These are phyloP conservation scores for Sporothrix phasma DNA, from an alignment of 2,329 filamentous ascomycete species.

Conservation along the genomic window DNA sequence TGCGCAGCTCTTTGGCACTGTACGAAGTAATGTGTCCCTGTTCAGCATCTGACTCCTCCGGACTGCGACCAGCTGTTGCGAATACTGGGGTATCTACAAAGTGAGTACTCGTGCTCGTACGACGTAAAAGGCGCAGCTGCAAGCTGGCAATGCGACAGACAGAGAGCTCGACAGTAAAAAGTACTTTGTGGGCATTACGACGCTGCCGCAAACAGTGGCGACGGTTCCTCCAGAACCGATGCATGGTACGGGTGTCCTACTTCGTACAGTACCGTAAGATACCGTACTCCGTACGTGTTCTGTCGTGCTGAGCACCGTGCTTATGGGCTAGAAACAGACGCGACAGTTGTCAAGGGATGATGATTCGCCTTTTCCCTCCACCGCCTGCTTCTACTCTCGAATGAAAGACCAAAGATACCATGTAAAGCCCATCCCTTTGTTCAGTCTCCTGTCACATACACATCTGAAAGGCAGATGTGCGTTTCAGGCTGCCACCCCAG, in stretches of 20 bases:
- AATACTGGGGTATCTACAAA: too few relatives aligned
- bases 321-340: neutral
- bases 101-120: too few relatives aligned
- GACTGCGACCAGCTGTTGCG: too few relatives aligned
- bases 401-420: neutral
- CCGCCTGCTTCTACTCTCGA: neutral
- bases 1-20: neutral
- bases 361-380: neutral
- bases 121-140: neutral
- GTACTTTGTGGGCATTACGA: neutral
- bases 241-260: too few relatives aligned
- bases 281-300: too few relatives aligned
- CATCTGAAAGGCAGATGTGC: neutral
- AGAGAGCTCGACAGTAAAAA: neutral
- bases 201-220: neutral
- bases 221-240: neutral
- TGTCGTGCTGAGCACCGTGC: neutral
- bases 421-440: neutral
- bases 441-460: neutral
- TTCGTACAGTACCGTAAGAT: too few relatives aligned
- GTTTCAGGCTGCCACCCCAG: neutral
- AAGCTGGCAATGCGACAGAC: neutral
- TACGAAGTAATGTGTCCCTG: neutral
- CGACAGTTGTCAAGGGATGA: conserved; percentile 7
- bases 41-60: too few relatives aligned